Percentiles rank a stretch among this genome's conserved stretches.
Evolutionary conservation across 192 early-diverging fungal species (phyloP).

Genomic region (Pilobolus umbonatus): DNA sequence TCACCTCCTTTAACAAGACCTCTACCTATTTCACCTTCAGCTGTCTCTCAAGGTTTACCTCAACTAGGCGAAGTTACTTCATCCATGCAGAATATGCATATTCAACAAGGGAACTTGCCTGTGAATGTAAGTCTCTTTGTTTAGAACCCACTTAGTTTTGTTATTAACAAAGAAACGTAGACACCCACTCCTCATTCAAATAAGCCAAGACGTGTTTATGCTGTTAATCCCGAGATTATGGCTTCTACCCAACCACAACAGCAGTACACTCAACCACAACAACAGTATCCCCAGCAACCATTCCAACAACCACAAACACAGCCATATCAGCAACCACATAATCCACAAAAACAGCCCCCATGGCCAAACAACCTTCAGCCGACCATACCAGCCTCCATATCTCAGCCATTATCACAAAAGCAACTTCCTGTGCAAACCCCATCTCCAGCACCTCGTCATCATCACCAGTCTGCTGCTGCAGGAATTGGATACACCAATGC

Average conservation of each 20-base stretch:
- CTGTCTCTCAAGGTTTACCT: too few relatives aligned
- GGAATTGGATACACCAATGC: slow-evolving; percentile 11
- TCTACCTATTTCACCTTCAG: neutral
- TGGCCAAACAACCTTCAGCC: too few relatives aligned
- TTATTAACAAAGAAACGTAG: too few relatives aligned
- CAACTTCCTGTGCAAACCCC: slow-evolving; percentile 25
- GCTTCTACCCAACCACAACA: slow-evolving; percentile 9
- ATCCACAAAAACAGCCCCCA: neutral
- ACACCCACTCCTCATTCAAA: neutral
- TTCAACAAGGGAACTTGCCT: too few relatives aligned
- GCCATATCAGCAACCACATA: neutral
- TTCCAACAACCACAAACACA: slow-evolving; percentile 2
- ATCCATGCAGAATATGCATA: slow-evolving; percentile 28
- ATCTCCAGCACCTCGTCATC: slow-evolving; percentile 23
- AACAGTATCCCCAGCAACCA: neutral
- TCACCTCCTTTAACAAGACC: neutral
- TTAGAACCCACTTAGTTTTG: too few relatives aligned
- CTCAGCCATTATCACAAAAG: neutral
- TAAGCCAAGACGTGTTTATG: slow-evolving; percentile 24
- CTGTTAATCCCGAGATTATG: slow-evolving; percentile 20
- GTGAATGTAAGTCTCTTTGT: too few relatives aligned
- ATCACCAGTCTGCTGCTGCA: slow-evolving; percentile 9
- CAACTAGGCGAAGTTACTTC: slow-evolving; percentile 13
- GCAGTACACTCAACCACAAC: neutral
- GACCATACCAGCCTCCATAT: neutral